Conservation (phyloP, 2,329 filamentous ascomycete species). For the Aspergillus flavus region DNA sequence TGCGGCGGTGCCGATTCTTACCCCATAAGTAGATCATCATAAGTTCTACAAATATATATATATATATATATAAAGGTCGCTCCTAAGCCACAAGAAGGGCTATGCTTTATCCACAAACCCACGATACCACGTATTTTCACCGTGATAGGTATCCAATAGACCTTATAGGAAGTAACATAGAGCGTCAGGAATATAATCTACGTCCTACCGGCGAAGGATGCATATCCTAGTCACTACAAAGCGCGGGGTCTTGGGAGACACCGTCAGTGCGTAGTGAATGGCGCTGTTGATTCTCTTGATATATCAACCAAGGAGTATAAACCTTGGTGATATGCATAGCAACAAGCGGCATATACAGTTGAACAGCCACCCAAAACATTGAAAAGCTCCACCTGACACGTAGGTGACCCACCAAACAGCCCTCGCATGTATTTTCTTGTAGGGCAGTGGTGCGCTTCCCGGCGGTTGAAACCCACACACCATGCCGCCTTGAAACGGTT, state of each 20-base stretch:
- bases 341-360: not conserved
- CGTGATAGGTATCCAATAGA: not conserved
- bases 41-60: not conserved
- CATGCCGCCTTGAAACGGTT: conserved; percentile 13
- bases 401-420: conserved; percentile 19
- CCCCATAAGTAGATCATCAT: not conserved
- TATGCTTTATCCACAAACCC: not conserved
- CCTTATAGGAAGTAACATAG: not conserved
- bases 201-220: not conserved
- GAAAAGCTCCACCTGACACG: conserved; percentile 23
- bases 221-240: not conserved
- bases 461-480: conserved; percentile 7
- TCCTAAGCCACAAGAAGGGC: not conserved
- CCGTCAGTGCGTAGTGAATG: not conserved
- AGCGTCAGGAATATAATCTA: not conserved
- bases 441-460: not conserved
- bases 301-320: not conserved
- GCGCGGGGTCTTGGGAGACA: not conserved
- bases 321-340: not conserved
- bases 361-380: not conserved
- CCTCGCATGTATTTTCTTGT: too few species aligned
- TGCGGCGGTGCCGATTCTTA: not conserved
- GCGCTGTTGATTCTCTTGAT: not conserved
- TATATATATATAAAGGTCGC: not conserved
- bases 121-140: not conserved